Conservation (phyloP, 805 yeast species). For the Yarrowia bubula region DNA sequence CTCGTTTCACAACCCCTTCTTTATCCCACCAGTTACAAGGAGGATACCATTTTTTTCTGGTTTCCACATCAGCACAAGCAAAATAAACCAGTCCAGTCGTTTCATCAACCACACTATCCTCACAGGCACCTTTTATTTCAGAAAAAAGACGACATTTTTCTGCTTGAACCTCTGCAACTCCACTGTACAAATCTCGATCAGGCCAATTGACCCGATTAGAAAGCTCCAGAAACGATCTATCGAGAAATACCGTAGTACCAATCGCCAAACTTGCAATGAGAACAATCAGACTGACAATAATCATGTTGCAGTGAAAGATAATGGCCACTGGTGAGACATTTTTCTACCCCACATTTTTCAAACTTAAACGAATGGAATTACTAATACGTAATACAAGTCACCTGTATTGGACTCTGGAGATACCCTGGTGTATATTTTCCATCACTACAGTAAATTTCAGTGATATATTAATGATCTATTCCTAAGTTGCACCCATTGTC, state of each 20-base stretch:
- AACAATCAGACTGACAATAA: too few species aligned
- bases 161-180: background rate
- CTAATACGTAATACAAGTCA: too few species aligned
- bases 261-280: too few species aligned
- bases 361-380: too few species aligned
- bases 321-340: too few species aligned
- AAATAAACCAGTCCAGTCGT: background rate
- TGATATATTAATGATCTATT: conserved; percentile 17
- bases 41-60: background rate
- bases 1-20: background rate
- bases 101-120: background rate
- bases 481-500: conserved; percentile 5
- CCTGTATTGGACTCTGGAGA: too few species aligned
- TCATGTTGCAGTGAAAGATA: too few species aligned
- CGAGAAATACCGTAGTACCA: too few species aligned
- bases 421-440: too few species aligned
- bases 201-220: background rate
- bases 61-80: background rate
- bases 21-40: background rate
- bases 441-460: background rate
- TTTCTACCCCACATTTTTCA: too few species aligned
- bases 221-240: background rate
- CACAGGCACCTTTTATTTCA: background rate
- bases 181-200: background rate
- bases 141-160: background rate